Evolutionary conservation across 768 basidiomycete genomes (phyloP).

Genomic region (Auricularia heimuer): DNA sequence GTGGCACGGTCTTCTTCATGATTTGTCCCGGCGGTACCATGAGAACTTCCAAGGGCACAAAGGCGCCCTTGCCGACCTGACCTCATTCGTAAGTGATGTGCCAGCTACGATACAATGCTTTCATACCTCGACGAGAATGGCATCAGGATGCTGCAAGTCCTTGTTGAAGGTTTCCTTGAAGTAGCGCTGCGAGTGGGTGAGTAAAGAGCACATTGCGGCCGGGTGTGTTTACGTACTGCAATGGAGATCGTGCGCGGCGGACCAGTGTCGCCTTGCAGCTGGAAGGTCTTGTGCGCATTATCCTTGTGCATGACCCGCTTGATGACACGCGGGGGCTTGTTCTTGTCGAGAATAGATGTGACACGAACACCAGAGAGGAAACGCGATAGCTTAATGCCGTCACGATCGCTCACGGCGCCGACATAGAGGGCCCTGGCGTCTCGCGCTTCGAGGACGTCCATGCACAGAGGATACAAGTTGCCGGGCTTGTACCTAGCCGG

Average conservation of each 20-base stretch:
- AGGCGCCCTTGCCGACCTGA: constrained; percentile 51
- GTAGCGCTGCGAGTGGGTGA: constrained; percentile 27
- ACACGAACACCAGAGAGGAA: constrained; percentile 48
- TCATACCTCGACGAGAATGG: constrained; percentile 59
- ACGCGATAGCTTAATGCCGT: constrained; percentile 41
- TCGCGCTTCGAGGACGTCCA: constrained; percentile 38
- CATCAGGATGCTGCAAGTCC: constrained; percentile 47
- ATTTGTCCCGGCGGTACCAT: constrained; percentile 55
- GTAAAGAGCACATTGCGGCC: neutral
- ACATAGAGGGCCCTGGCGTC: constrained; percentile 11
- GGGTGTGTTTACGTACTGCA: constrained; percentile 7
- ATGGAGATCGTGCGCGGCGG: constrained; percentile 9
- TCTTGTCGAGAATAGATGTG: constrained; percentile 26
- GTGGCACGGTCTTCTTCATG: constrained; percentile 60
- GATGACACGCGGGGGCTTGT: constrained; percentile 44
- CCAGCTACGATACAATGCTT: neutral
- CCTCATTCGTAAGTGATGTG: neutral
- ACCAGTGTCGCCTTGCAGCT: constrained; percentile 42
- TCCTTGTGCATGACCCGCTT: constrained; percentile 47
- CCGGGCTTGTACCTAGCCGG: constrained; percentile 44
- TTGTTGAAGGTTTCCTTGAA: constrained; percentile 45
- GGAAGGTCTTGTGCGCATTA: constrained; percentile 46
- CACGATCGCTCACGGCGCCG: constrained; percentile 35
- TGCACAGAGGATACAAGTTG: constrained; percentile 43
- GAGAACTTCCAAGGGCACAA: constrained; percentile 62